Base-by-base conservation (phyloP, 106 monocot species). In the Dendrobium catenatum region DNA sequence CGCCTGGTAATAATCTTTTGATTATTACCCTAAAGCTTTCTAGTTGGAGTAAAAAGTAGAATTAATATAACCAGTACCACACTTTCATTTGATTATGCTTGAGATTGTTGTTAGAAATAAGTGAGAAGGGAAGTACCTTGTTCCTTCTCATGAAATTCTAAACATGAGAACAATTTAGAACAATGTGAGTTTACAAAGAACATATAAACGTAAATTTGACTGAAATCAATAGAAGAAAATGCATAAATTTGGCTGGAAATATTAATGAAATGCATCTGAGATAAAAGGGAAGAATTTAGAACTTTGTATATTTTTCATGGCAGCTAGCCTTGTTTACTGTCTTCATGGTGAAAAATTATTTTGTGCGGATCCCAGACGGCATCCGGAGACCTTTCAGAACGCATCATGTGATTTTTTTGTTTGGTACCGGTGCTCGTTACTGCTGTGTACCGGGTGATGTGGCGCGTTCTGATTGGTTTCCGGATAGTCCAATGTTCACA, bases 1-100 rank as follows among this genome's bases (percentile, higher is more conserved):
- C 18, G 11, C 81, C 73, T 77, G 91, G 91, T 92, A 85, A 61
- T 80, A 17, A 29, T 29, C 37, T 2, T 70, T 16, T 10, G 72
- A 72, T 72, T 26, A 26, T 26, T 26, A 26, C 26, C 26, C 26
- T 26, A 26, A 26, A 26, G 18, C 18, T 44, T 75, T 44, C 17
- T 6, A 44, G 43, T 44, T 19, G 13, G 6, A 19, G 74, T 10
- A 31, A n/a, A 5, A 70, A 31, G 15, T 74, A 44, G 42, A 74
- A 74, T 8, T 18, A 19, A 74, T 42, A 44, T n/a, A n/a, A n/a
- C 16, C 15, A 44, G 74, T 44, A 74, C n/a, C 44, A 43, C 6
- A 44, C 31, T 40, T 4, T 16, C 3, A 72, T 72, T 72, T 22
- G 27, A 37, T 40, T 29, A 41, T 72, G 40, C 24, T 66, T 66